phyloP scores from a whole-genome alignment of 2,329 filamentous ascomycete species.

The Claviceps citrina region DNA sequence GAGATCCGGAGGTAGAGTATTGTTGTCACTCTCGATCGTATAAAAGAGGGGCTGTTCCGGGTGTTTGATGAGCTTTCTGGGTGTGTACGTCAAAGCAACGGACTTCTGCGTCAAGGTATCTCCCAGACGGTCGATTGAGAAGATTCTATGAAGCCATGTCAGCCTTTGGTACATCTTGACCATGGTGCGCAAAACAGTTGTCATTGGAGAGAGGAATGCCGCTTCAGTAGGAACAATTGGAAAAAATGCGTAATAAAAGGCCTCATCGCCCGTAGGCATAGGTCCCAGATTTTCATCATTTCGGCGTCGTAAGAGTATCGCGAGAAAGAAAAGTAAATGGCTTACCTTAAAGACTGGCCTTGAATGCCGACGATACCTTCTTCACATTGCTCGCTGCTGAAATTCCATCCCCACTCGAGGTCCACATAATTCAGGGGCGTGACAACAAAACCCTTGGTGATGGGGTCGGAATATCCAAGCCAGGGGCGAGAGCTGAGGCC shows the following conservation, averaged over 20 bases:
- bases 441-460: constrained; percentile 77
- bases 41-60: constrained; percentile 84
- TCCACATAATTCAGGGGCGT: constrained; percentile 80
- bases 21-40: constrained; percentile 85
- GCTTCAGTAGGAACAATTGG: constrained; percentile 98
- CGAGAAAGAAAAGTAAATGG: constrained; percentile 6
- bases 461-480: constrained; percentile 82
- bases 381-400: constrained; percentile 84
- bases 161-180: background rate
- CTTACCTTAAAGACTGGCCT: constrained; percentile 71
- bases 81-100: constrained; percentile 78
- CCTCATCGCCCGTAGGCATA: constrained; percentile 42
- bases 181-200: background rate
- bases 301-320: constrained; percentile 23
- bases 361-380: constrained; percentile 92
- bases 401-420: constrained; percentile 90
- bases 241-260: constrained; percentile 33
- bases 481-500: constrained; percentile 88
- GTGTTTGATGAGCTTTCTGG: constrained; percentile 73
- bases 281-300: constrained; percentile 53
- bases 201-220: constrained; percentile 12
- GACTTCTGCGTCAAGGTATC: constrained; percentile 78
- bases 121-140: constrained; percentile 73
- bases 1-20: constrained; percentile 69
- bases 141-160: constrained; percentile 51